These are phyloP conservation scores for Lipomyces yamadae DNA, from an alignment of 805 yeast genomes.

Conservation along the genomic window DNA sequence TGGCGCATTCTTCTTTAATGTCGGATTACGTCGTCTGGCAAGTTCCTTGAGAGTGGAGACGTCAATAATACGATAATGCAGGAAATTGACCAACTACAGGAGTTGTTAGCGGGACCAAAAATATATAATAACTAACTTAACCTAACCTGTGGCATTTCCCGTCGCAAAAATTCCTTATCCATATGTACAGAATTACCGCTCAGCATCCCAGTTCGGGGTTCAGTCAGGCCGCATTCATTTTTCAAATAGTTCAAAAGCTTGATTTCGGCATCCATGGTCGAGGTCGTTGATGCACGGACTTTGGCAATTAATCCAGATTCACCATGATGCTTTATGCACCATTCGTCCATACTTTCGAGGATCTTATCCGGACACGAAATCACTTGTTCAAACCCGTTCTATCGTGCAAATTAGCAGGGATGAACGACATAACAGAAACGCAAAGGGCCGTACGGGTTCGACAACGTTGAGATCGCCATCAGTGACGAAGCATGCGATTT, in stretches of 20 bases:
- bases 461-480: constrained; percentile 76
- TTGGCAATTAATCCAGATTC: constrained; percentile 73
- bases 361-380: constrained; percentile 66
- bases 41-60: constrained; percentile 87
- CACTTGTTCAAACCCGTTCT: constrained; percentile 76
- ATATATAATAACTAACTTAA: not conserved
- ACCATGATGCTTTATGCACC: constrained; percentile 88
- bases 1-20: constrained; percentile 61
- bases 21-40: constrained; percentile 75
- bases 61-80: constrained; percentile 82
- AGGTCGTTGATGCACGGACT: constrained; percentile 60
- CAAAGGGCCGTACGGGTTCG: constrained; percentile 50
- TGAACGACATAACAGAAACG: not conserved
- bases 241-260: constrained; percentile 68
- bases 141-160: constrained; percentile 79
- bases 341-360: constrained; percentile 77
- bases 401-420: not conserved
- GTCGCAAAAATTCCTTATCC: constrained; percentile 82
- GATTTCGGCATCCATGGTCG: constrained; percentile 63
- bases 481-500: constrained; percentile 87
- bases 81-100: constrained; percentile 53
- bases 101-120: constrained; percentile 40
- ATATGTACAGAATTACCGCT: constrained; percentile 94
- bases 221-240: constrained; percentile 53
- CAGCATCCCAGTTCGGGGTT: constrained; percentile 63